Evolutionary conservation across 2,329 filamentous ascomycete species (phyloP).

Genomic region (Aspergillus brasiliensis): DNA sequence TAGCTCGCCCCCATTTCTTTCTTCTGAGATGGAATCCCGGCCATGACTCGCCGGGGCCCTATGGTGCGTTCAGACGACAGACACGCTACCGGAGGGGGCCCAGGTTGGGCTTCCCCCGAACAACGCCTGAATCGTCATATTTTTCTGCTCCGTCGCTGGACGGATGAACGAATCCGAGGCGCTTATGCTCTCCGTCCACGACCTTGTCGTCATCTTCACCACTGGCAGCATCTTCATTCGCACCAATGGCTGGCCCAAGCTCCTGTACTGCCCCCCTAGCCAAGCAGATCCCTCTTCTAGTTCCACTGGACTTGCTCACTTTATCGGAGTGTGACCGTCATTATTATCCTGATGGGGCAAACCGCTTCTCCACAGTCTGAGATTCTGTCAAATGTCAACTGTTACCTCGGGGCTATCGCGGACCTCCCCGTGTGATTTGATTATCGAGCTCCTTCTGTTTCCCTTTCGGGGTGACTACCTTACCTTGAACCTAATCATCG

Average conservation of each 20-base stretch:
- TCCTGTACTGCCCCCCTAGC: constrained; percentile 28
- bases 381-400: background rate
- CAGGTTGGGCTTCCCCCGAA: constrained; percentile 1
- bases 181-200: constrained; percentile 1
- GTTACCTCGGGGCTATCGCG: background rate
- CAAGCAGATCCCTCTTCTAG: constrained; percentile 33
- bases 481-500: constrained; percentile 1
- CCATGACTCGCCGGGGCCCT: constrained; percentile 24
- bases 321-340: constrained; percentile 6
- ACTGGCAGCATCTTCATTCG: constrained; percentile 17
- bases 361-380: constrained; percentile 25
- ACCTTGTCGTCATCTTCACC: constrained; percentile 23
- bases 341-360: background rate
- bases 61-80: constrained; percentile 14
- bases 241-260: constrained; percentile 35
- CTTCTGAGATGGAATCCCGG: constrained; percentile 30
- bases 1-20: constrained; percentile 26
- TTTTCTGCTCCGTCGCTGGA: constrained; percentile 12
- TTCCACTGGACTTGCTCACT: constrained; percentile 8
- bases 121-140: constrained; percentile 7
- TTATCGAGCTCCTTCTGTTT: background rate
- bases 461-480: background rate
- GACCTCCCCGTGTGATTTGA: background rate
- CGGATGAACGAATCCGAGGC: constrained; percentile 4
- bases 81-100: constrained; percentile 4